Evolutionary conservation across 768 basidiomycete genomes (phyloP), one percentile per base, ranked within the genome.

Genomic region (Aureoboletus auriporus): DNA sequence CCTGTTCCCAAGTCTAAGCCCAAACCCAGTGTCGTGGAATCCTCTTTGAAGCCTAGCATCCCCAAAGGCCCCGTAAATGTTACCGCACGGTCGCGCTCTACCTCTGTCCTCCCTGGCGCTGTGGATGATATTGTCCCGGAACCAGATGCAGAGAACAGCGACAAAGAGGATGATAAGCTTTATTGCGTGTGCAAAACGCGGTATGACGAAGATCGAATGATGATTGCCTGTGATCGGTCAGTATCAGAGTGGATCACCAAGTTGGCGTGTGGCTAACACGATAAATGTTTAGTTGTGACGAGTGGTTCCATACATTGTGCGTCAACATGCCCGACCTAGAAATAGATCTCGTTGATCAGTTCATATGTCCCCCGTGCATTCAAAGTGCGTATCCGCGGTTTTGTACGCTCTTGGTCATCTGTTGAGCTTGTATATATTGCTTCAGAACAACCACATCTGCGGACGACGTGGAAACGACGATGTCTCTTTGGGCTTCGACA

Each of bases 161-260:
- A 68, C 26, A 70, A 62, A 30, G 71, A 72, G 46, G 64, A 72
- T 12, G 73, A 70, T n/a, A 83, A 86, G 65, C 66, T 93, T 43
- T 95, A 95, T 59, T 95, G 93, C 59, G 72, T 95, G 12, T 96
- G 93, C 72, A 82, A 88, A 68, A 89, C 86, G 17, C 78, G 74
- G 55, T 94, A 95, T 55, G 88, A 95, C 54, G 87, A 92, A 63
- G 89, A 91, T 61, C 75, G 79, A 44, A 77, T 86, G 52, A 95
- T 95, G 93, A 93, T 95, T 64, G 93, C 89, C 26, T 95, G 93
- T 62, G 93, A 95, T 71, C 78, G 83, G 90, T 91, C 56, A 46
- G 86, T 66, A 34, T 39, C 31, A 28, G 6, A 41, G 26, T 40
- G 29, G 34, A 42, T 45, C 34, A 39, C 34, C 47, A 31, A 17